These are phyloP conservation scores for Suillus discolor DNA, from an alignment of 768 basidiomycete genomes.

Conservation along the genomic window DNA sequence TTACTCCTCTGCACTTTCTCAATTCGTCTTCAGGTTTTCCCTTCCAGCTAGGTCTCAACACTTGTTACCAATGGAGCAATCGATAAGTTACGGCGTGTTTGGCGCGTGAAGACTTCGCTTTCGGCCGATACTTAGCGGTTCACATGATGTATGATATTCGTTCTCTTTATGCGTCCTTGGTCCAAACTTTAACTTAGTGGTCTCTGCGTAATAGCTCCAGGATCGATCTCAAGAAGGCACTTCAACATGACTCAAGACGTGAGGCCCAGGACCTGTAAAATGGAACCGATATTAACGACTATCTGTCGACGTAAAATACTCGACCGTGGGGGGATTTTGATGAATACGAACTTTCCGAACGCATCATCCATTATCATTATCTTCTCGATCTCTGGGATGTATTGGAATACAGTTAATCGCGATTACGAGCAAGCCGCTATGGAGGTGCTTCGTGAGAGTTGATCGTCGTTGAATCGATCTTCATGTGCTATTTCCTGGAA, in stretches of 20 bases:
- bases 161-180: not conserved
- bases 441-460: not conserved
- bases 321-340: not conserved
- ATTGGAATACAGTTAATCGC: not conserved
- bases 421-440: not conserved
- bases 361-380: not conserved
- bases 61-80: not conserved
- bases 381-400: no score
- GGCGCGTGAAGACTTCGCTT: not conserved
- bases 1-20: no score
- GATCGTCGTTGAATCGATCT: not conserved
- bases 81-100: not conserved
- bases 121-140: not conserved
- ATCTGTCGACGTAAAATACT: constrained; percentile 2
- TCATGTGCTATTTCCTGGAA: not conserved
- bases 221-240: not conserved
- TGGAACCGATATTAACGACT: no score
- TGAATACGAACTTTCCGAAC: not conserved
- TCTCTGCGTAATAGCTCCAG: constrained; percentile 1
- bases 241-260: not conserved
- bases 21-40: no score
- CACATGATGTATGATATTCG: not conserved
- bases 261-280: not conserved
- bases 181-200: not conserved
- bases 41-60: not conserved